Evolutionary conservation across 2,329 filamentous ascomycete genomes (phyloP), one percentile per base, ranked within the genome.

Genomic region (Lojkania enalia): DNA sequence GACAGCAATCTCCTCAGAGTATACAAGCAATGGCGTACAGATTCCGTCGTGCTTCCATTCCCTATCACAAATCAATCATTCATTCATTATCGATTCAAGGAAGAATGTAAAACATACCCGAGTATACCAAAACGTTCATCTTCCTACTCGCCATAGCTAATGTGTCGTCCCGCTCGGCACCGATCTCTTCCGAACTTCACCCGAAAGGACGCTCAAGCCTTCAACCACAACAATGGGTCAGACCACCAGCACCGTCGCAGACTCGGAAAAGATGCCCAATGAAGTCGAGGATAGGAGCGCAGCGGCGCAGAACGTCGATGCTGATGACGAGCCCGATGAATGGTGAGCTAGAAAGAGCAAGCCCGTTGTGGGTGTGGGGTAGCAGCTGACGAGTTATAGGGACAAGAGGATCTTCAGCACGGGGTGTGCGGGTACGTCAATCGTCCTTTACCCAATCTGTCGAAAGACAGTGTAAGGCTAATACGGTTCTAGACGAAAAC

Each of bases 341-440:
- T 97, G 92, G 94, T 97, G 76, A 71, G 81, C 62, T n/a, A n/a
- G n/a, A n/a, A n/a, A n/a, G n/a, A n/a, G n/a, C n/a, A n/a, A n/a
- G n/a, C n/a, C n/a, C n/a, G n/a, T n/a, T n/a, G n/a, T n/a, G n/a
- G n/a, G n/a, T n/a, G n/a, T n/a, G n/a, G n/a, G n/a, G n/a, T n/a
- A 39, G 39, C 46, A 45, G 49, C 60, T 59, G 56, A 57, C 46
- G 49, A 56, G 49, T 44, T 30, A 58, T 67, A 97, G 92, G 92
- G 91, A 97, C 76, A 92, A 96, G 80, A 82, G 94, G 66, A 97
- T 97, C 71, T 95, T 90, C 76, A 96, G 90, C 76, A 97, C 92
- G 2, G 94, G 92, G 46, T 97, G 92, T 66, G 83, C 90, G 71
- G 85, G 92, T 95, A 74, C 12, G 51, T 49, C n/a, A n/a, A 3